phyloP scores from a whole-genome alignment of 805 yeast species.

The Monosporozyma solicola region DNA sequence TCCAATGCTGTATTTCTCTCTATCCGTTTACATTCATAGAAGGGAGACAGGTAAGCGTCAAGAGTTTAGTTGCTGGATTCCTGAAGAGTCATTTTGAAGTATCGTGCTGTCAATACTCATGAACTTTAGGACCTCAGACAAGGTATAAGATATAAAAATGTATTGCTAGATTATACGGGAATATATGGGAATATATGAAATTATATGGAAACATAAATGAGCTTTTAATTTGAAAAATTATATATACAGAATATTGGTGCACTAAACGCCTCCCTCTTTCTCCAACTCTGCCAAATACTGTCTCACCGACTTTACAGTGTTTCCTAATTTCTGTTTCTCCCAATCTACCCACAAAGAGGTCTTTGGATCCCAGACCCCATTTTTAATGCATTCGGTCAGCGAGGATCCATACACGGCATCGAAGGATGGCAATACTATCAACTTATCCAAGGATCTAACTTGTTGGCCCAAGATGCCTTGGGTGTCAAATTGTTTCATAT shows the following conservation, averaged over 20 bases:
- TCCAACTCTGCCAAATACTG: constrained; percentile 3
- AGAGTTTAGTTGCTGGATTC: no score
- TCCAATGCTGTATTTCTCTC: no score
- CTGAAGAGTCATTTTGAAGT: no score
- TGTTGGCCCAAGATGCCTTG: constrained; percentile 9
- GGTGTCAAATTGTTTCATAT: constrained; percentile 15
- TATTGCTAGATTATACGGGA: not conserved
- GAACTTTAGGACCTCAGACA: no score
- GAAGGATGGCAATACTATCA: constrained; percentile 10
- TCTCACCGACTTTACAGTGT: constrained; percentile 11
- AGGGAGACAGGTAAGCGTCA: no score
- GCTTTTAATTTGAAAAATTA: not conserved
- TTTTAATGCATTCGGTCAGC: constrained; percentile 13
- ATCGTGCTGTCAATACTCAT: no score
- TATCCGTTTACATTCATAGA: no score
- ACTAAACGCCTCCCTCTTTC: not conserved
- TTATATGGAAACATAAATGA: not conserved
- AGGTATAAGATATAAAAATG: no score
- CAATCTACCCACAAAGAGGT: constrained; percentile 29
- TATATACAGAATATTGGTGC: not conserved
- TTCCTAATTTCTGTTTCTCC: constrained; percentile 26
- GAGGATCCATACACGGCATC: constrained; percentile 17
- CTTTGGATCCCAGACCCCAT: constrained; percentile 18
- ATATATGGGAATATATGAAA: not conserved
- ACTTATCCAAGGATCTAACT: constrained; percentile 12